Conservation (phyloP, 1,284 basidiomycete genomes). For the Bondarzewia mesenterica region DNA sequence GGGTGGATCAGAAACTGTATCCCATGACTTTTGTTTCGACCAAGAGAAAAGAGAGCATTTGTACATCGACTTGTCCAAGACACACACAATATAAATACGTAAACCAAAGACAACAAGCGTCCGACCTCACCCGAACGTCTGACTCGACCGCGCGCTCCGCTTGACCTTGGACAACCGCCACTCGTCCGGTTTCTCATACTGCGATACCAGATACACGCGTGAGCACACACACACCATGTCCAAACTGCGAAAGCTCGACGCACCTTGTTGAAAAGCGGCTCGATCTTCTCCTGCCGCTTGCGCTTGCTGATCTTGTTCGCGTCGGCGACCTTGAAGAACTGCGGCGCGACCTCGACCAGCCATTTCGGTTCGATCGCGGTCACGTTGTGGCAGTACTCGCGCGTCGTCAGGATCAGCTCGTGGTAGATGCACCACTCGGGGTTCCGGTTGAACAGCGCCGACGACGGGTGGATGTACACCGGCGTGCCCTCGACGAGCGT, state of each 20-base stretch:
- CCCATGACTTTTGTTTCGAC: no score
- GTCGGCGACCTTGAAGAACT: conserved; percentile 97
- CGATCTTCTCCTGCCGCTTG: conserved; percentile 96
- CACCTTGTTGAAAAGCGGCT: conserved; percentile 80
- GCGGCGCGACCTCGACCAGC: conserved; percentile 96
- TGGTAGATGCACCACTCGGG: conserved; percentile 77
- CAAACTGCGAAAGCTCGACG: conserved; percentile 3
- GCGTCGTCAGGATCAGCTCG: conserved; percentile 66
- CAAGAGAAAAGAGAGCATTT: background rate
- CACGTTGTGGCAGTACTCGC: conserved; percentile 95
- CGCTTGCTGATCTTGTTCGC: conserved; percentile 94
- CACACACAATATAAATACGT: background rate
- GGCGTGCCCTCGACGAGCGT: conserved; percentile 96
- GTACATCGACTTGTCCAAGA: no score
- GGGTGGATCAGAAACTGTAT: no score
- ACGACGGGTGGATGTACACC: conserved; percentile 96
- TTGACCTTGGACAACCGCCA: conserved; percentile 87
- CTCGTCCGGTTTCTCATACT: conserved; percentile 84
- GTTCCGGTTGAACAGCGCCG: conserved; percentile 93
- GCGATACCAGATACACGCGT: background rate
- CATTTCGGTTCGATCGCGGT: conserved; percentile 98
- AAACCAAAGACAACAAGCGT: background rate
- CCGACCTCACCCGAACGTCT: conserved; percentile 14
- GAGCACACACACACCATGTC: conserved; percentile 1
- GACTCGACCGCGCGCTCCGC: conserved; percentile 67